These are phyloP conservation scores for Xylariaceae sp. DNA, from an alignment of 2,329 filamentous ascomycete species.

Conservation along the genomic window DNA sequence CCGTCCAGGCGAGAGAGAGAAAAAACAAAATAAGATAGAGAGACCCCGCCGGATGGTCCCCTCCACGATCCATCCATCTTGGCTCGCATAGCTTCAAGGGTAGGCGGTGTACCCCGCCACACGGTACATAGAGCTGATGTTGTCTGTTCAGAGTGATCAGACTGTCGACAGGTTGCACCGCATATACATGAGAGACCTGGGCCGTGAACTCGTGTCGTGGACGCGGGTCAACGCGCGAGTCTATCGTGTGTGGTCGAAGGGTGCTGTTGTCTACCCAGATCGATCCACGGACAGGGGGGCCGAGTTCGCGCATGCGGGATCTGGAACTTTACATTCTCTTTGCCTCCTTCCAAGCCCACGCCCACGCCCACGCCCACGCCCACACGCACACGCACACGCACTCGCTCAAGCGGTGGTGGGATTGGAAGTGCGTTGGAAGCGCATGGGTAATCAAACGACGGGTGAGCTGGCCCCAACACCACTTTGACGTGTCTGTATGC, in stretches of 20 bases:
- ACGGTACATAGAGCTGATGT: not conserved
- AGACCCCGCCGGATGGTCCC: too few species aligned
- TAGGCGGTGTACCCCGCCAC: slow-evolving; percentile 14
- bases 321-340: slow-evolving; percentile 6
- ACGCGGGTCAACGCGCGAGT: slow-evolving; percentile 1
- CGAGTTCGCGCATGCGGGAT: slow-evolving; percentile 1
- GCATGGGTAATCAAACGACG: slow-evolving; percentile 19
- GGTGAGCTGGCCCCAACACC: slow-evolving; percentile 20
- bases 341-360: slow-evolving; percentile 8
- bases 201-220: slow-evolving; percentile 8
- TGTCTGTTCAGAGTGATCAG: not conserved
- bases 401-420: too few species aligned
- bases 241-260: slow-evolving; percentile 1
- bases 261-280: too few species aligned
- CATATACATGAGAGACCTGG: slow-evolving; percentile 4
- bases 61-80: too few species aligned
- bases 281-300: too few species aligned
- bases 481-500: slow-evolving; percentile 17
- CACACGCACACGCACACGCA: too few species aligned
- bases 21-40: too few species aligned
- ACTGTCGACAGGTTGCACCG: slow-evolving; percentile 2
- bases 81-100: slow-evolving; percentile 2
- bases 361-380: too few species aligned
- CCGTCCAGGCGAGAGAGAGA: too few species aligned
- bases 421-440: slow-evolving; percentile 14